Conservation (phyloP, 805 yeast species). For the Teunomyces aglyptinius region DNA sequence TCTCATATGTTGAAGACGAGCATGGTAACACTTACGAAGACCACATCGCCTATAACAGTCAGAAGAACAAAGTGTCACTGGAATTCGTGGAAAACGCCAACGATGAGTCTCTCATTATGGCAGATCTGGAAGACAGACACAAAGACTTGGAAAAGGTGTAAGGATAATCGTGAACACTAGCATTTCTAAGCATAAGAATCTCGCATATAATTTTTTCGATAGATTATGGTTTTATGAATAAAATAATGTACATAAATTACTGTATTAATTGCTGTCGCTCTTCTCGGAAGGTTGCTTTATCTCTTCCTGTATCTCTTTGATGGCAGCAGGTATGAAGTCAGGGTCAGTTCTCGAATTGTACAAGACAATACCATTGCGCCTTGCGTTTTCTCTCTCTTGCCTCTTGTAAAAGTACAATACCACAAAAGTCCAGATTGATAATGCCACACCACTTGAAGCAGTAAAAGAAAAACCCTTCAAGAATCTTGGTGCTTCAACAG, state of each 20-base stretch:
- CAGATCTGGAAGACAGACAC: background rate
- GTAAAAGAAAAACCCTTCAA: constrained; percentile 53
- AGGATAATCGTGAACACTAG: background rate
- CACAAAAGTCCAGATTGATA: constrained; percentile 49
- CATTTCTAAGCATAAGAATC: background rate
- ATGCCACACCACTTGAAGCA: constrained; percentile 45
- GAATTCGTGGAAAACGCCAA: constrained; percentile 8
- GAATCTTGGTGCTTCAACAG: constrained; percentile 57
- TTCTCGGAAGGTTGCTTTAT: background rate
- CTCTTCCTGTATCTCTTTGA: background rate
- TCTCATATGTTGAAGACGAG: constrained; percentile 7
- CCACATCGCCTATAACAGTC: constrained; percentile 10
- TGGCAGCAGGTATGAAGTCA: constrained; percentile 10
- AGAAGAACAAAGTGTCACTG: constrained; percentile 7
- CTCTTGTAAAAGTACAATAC: constrained; percentile 47
- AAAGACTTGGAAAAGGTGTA: background rate
- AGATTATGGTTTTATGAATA: background rate
- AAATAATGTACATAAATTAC: background rate
- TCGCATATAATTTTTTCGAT: background rate
- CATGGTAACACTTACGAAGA: constrained; percentile 8
- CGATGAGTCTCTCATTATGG: background rate
- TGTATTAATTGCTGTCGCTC: background rate
- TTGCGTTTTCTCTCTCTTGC: constrained; percentile 31
- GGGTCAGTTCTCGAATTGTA: constrained; percentile 23
- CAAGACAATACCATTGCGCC: constrained; percentile 35